Percentiles rank a stretch among this genome's conserved stretches.
Conservation (phyloP, 345 rosid genomes). For the Eucalyptus tenuipes region DNA sequence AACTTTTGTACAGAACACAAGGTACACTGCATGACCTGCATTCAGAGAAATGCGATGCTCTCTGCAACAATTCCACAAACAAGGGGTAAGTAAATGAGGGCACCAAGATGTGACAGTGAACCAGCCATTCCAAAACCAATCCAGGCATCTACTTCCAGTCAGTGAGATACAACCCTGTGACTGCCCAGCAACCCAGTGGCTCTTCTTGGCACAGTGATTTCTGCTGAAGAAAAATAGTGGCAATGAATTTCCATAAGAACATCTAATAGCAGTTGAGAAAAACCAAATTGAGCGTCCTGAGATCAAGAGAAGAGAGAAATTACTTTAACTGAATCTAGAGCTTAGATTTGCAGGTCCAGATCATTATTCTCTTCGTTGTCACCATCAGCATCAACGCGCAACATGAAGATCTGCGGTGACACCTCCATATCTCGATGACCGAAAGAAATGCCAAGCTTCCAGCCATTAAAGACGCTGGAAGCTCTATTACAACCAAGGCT, state of each 20-base stretch:
- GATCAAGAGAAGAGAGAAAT: background rate
- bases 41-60: background rate
- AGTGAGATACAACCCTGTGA: background rate
- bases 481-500: too few species aligned
- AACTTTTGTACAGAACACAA: background rate
- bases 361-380: background rate
- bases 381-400: background rate
- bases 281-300: background rate
- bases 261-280: background rate
- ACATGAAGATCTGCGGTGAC: background rate
- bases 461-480: too few species aligned
- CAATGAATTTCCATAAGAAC: background rate
- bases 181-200: background rate
- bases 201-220: background rate
- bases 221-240: background rate
- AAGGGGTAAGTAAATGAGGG: background rate
- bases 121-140: background rate
- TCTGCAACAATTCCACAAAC: background rate
- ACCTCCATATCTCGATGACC: background rate
- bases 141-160: background rate
- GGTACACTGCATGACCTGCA: background rate
- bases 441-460: background rate
- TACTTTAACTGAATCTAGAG: background rate
- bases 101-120: background rate
- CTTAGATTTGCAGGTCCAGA: background rate